phyloP scores from a whole-genome alignment of 1,284 basidiomycete species.

The Apiotrichum laibachii region DNA sequence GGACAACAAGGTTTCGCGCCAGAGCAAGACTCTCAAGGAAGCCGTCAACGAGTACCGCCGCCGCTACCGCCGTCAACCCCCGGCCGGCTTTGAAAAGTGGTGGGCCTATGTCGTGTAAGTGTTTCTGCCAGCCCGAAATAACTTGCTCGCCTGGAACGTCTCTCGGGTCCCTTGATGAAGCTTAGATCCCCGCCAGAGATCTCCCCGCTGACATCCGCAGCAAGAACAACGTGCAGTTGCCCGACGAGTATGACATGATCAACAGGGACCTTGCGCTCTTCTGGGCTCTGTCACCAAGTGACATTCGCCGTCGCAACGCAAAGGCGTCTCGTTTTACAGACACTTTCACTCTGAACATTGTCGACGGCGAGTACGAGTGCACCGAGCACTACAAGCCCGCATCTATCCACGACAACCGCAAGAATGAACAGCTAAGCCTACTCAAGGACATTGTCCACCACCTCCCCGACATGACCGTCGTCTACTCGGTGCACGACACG shows the following conservation, averaged over 20 bases:
- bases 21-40: constrained; percentile 58
- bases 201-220: constrained; percentile 15
- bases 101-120: constrained; percentile 59
- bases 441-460: constrained; percentile 35
- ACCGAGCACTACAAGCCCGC: too few species aligned
- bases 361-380: too few species aligned
- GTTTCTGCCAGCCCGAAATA: neutral
- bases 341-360: constrained; percentile 24
- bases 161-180: too few species aligned
- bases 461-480: constrained; percentile 40
- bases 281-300: constrained; percentile 55
- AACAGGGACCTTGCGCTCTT: constrained; percentile 39
- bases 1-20: constrained; percentile 56
- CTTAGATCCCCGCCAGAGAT: too few species aligned
- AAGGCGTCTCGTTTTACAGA: constrained; percentile 10
- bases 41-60: constrained; percentile 59
- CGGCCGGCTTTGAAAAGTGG: constrained; percentile 59
- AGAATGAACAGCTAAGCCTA: constrained; percentile 8
- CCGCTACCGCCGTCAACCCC: constrained; percentile 51
- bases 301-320: constrained; percentile 61
- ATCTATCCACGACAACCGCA: too few species aligned
- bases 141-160: too few species aligned
- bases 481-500: constrained; percentile 50
- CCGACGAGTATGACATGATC: constrained; percentile 51
- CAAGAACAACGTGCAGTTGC: constrained; percentile 55